Evolutionary conservation across 1,284 basidiomycete species (phyloP).

Genomic region (Cutaneotrichosporon dermatis): DNA sequence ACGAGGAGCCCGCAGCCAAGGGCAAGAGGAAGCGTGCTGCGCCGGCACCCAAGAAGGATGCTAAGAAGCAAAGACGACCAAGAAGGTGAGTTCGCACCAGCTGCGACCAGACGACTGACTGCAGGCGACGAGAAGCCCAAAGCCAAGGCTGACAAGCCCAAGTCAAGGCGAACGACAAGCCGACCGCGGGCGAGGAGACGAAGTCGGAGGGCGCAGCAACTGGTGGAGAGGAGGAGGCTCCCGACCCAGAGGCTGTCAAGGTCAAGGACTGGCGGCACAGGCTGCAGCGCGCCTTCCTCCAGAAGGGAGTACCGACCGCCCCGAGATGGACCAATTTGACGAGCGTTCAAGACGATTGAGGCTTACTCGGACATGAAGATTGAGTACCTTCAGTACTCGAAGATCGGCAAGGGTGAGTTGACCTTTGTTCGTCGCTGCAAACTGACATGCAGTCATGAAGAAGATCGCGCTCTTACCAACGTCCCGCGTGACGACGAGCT

Average conservation of each 20-base stretch:
- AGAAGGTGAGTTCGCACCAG: too few relatives aligned
- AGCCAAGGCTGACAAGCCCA: slow-evolving; percentile 43
- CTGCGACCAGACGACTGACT: too few relatives aligned
- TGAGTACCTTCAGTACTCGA: slow-evolving; percentile 83
- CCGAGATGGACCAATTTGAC: slow-evolving; percentile 77
- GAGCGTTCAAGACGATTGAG: slow-evolving; percentile 74
- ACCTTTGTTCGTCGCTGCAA: too few relatives aligned
- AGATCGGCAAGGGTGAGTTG: slow-evolving; percentile 74
- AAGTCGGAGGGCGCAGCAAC: slow-evolving; percentile 28
- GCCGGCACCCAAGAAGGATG: slow-evolving; percentile 50
- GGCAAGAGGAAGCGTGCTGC: slow-evolving; percentile 55
- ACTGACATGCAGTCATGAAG: slow-evolving; percentile 67
- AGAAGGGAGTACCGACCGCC: slow-evolving; percentile 52
- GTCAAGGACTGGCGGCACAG: slow-evolving; percentile 85
- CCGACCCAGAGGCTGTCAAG: slow-evolving; percentile 64
- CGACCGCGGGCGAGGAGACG: slow-evolving; percentile 27
- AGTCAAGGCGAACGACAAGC: too few relatives aligned
- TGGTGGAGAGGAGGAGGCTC: slow-evolving; percentile 21
- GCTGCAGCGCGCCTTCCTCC: slow-evolving; percentile 83
- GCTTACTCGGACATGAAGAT: slow-evolving; percentile 76
- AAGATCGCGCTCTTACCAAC: slow-evolving; percentile 73
- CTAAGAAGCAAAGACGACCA: slow-evolving; percentile 55
- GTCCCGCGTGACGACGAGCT: slow-evolving; percentile 81
- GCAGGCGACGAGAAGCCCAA: slow-evolving; percentile 41
- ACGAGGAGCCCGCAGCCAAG: slow-evolving; percentile 42